Conservation (phyloP, 2,329 filamentous ascomycete genomes). For the Fusarium sp. region DNA sequence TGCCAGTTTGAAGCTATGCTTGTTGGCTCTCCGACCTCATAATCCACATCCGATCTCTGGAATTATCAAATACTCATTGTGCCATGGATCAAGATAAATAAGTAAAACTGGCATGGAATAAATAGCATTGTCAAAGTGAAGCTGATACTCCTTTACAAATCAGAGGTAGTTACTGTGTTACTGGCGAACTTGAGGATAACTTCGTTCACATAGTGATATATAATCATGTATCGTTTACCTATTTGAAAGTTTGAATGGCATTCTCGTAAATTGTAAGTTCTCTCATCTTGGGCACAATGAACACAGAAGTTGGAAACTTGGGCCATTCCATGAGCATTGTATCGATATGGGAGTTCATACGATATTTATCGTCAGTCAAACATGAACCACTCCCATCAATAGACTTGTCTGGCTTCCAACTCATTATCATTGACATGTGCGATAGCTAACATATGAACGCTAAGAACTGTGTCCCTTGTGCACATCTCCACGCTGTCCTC, state of each 20-base stretch:
- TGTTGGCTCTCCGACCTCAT: no score
- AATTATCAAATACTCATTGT: no score
- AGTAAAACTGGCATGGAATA: no score
- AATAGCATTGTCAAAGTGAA: background rate
- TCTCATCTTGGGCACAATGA: background rate
- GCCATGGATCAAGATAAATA: no score
- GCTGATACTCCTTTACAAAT: background rate
- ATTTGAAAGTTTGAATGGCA: no score
- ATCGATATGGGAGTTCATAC: background rate
- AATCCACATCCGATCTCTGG: no score
- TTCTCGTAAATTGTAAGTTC: background rate
- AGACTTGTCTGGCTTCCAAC: background rate
- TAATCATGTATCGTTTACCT: no score
- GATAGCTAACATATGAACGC: slow-evolving; percentile 18
- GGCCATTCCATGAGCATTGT: background rate
- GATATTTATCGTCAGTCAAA: background rate
- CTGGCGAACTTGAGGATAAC: no score
- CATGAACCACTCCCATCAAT: background rate
- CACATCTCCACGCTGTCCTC: slow-evolving; percentile 1
- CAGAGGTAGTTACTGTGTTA: background rate
- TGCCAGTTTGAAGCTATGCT: background rate
- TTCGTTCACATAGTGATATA: no score
- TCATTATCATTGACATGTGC: slow-evolving; percentile 29
- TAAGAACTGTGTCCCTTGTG: slow-evolving; percentile 8
- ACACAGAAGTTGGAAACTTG: background rate